phyloP scores from a whole-genome alignment of 768 basidiomycete genomes.

The Mycena indigotica region DNA sequence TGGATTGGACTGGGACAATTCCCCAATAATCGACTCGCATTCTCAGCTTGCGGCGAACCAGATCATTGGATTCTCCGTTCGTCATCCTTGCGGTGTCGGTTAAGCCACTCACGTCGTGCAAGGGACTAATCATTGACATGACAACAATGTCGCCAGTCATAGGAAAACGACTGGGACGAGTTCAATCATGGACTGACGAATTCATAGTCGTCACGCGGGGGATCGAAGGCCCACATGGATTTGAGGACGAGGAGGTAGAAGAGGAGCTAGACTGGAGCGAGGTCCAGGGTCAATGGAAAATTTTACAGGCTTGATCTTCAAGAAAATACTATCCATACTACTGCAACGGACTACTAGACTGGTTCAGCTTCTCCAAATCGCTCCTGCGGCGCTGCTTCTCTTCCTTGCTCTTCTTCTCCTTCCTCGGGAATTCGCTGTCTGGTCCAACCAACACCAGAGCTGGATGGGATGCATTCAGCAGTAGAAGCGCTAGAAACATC shows the following conservation, averaged over 20 bases:
- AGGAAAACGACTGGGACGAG: constrained; percentile 15
- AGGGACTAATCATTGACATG: constrained; percentile 14
- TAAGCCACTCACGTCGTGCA: not conserved
- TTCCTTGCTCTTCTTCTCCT: not conserved
- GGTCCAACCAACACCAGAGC: not conserved
- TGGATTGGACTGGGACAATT: constrained; percentile 10
- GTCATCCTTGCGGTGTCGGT: not conserved
- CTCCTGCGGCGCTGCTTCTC: not conserved
- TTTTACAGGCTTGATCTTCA: not conserved
- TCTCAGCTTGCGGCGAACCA: constrained; percentile 9
- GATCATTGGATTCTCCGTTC: constrained; percentile 14
- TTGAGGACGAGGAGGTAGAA: constrained; percentile 3
- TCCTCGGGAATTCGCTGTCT: constrained; percentile 1
- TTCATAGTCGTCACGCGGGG: not conserved
- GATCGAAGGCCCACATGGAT: constrained; percentile 1
- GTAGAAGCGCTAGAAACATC: constrained; percentile 4
- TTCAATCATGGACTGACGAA: constrained; percentile 14
- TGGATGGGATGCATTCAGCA: constrained; percentile 5
- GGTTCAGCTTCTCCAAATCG: not conserved
- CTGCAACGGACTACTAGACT: too few species aligned
- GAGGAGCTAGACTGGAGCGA: constrained; percentile 14
- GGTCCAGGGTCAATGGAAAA: constrained; percentile 12
- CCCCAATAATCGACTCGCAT: constrained; percentile 13
- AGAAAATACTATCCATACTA: too few species aligned
- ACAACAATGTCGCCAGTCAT: constrained; percentile 12